Percentiles rank a stretch among this genome's conserved stretches.
These are phyloP conservation scores for Ilyonectria mors-panacis DNA, from an alignment of 2,329 filamentous ascomycete genomes.

Conservation along the genomic window DNA sequence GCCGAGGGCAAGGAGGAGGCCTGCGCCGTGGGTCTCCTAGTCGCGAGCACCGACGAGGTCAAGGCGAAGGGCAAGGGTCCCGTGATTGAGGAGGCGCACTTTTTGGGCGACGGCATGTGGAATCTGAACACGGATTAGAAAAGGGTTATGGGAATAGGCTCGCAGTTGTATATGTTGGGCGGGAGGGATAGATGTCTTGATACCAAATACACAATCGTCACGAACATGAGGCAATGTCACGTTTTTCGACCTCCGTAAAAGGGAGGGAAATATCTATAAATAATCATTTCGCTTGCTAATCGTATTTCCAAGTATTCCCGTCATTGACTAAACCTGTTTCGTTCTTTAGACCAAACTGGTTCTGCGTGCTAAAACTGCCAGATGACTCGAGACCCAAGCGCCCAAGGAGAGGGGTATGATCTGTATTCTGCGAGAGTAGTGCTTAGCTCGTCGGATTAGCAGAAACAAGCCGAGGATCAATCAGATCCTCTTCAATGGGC, in stretches of 20 bases:
- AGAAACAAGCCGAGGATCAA: no score
- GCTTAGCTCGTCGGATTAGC: no score
- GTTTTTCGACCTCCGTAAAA: neutral
- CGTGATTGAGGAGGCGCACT: slow-evolving; percentile 94
- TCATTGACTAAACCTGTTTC: no score
- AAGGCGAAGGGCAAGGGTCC: slow-evolving; percentile 95
- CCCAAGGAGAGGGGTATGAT: no score
- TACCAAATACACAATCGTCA: slow-evolving; percentile 29
- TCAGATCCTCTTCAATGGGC: no score
- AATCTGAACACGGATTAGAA: slow-evolving; percentile 70
- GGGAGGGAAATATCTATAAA: neutral
- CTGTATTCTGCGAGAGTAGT: no score
- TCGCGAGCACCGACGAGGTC: slow-evolving; percentile 89
- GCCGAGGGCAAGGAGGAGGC: slow-evolving; percentile 95
- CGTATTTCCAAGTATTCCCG: no score
- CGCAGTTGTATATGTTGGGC: slow-evolving; percentile 6
- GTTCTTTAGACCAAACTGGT: no score
- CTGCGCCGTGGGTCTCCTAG: slow-evolving; percentile 88
- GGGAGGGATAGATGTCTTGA: slow-evolving; percentile 17
- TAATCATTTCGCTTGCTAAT: no score
- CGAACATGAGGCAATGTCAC: slow-evolving; percentile 1
- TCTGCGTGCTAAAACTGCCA: no score
- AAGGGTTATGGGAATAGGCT: neutral
- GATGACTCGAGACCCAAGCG: no score
- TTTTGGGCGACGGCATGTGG: slow-evolving; percentile 95